A percentile compares a stretch with the other conserved stretches of the same genome.
Evolutionary conservation across 2,329 filamentous ascomycete species (phyloP).

Genomic region (Tothia fuscella): DNA sequence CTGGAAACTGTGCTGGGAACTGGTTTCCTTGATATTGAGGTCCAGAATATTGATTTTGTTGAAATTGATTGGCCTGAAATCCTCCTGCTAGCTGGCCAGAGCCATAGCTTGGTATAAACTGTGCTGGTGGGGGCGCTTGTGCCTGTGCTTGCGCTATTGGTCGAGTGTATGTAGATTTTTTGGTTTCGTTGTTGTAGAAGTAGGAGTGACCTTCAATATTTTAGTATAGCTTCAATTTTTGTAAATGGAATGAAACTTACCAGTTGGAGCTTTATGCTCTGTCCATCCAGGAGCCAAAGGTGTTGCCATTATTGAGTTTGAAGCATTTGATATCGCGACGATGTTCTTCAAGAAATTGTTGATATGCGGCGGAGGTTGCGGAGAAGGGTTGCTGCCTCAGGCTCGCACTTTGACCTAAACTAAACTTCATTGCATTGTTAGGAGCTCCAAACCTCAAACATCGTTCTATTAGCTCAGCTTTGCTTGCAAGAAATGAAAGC

Average conservation of each 20-base stretch:
- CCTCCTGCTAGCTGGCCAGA: conserved; percentile 8
- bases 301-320: conserved; percentile 1
- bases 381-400: too few relatives aligned
- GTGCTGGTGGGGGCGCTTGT: conserved; percentile 18
- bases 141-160: conserved; percentile 32
- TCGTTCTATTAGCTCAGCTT: too few relatives aligned
- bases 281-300: conserved; percentile 74
- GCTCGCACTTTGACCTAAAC: too few relatives aligned
- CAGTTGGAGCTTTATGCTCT: conserved; percentile 79
- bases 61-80: conserved; percentile 3
- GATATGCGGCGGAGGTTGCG: too few relatives aligned
- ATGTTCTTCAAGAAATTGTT: too few relatives aligned
- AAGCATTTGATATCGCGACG: neutral
- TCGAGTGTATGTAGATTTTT: conserved; percentile 76
- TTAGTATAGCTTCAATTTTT: neutral
- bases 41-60: neutral
- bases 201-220: conserved; percentile 57
- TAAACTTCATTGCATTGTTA: too few relatives aligned
- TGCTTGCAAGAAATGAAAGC: too few relatives aligned
- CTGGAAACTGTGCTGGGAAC: neutral
- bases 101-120: conserved; percentile 8
- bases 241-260: conserved; percentile 26
- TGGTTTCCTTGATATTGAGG: neutral
- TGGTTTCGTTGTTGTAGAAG: conserved; percentile 73
- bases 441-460: too few relatives aligned